A percentile compares a stretch with the other conserved stretches of the same genome.
phyloP scores from a whole-genome alignment of 176 grass and related monocot genomes.

The Miscanthus lutarioriparius region DNA sequence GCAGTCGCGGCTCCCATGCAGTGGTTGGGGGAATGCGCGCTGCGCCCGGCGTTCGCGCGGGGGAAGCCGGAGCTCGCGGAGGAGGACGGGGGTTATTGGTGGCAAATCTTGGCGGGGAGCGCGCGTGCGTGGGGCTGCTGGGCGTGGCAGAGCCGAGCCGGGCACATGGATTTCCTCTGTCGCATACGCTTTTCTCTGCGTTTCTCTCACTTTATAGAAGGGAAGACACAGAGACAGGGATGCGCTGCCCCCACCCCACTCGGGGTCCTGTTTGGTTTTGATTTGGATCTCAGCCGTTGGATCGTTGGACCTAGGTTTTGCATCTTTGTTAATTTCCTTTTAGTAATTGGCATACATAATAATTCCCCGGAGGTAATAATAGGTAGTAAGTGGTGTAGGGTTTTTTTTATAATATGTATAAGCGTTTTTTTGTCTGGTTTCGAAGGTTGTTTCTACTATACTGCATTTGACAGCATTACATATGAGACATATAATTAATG shows the following conservation, averaged over 20 bases:
- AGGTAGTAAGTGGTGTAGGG: too few relatives aligned
- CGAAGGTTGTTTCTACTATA: too few relatives aligned
- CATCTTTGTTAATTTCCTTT: neutral
- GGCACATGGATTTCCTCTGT: slow-evolving; percentile 31
- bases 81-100: slow-evolving; percentile 23
- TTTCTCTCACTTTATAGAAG: neutral
- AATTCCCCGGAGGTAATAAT: too few relatives aligned
- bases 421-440: too few relatives aligned
- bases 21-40: neutral
- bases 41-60: slow-evolving; percentile 26
- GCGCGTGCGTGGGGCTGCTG: slow-evolving; percentile 4
- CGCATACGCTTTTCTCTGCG: neutral
- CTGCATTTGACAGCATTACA: too few relatives aligned
- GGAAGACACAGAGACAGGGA: neutral
- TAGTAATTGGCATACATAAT: too few relatives aligned
- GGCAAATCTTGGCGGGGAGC: slow-evolving; percentile 57
- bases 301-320: neutral
- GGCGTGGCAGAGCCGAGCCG: neutral
- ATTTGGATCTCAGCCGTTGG: neutral
- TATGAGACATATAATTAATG: too few relatives aligned
- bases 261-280: neutral
- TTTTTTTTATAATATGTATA: too few relatives aligned
- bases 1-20: slow-evolving; percentile 38
- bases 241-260: neutral
- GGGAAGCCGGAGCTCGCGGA: neutral